Percentiles rank a stretch among this genome's conserved stretches.
Evolutionary conservation across 2,329 filamentous ascomycete genomes (phyloP).

Genomic region (Monilinia fructicola): DNA sequence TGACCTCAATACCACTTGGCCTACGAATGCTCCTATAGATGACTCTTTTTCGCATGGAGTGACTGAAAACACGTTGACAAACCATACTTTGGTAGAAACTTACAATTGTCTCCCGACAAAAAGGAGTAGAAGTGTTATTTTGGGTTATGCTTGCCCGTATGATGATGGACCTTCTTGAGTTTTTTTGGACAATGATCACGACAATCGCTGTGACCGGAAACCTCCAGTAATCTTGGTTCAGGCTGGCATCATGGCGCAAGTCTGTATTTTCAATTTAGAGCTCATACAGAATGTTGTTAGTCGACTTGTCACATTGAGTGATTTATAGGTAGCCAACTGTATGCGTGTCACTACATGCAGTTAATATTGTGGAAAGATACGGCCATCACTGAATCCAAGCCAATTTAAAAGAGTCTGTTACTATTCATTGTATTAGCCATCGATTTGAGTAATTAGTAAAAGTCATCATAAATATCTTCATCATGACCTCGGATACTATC

Average conservation of each 20-base stretch:
- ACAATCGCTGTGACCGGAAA: not conserved
- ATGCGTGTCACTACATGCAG: too few relatives aligned
- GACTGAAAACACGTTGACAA: constrained; percentile 35
- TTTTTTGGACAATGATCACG: not conserved
- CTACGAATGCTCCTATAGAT: constrained; percentile 34
- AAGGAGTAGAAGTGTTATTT: constrained; percentile 35
- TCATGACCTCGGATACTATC: not conserved
- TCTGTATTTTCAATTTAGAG: not conserved
- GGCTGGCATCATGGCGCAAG: not conserved
- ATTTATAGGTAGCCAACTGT: too few relatives aligned
- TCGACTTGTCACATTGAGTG: too few relatives aligned
- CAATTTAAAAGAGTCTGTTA: too few relatives aligned
- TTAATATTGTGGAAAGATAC: too few relatives aligned
- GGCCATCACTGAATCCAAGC: too few relatives aligned
- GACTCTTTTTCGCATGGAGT: constrained; percentile 39
- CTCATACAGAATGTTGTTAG: too few relatives aligned
- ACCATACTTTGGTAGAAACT: constrained; percentile 32
- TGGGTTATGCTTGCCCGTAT: constrained; percentile 30
- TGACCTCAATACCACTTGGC: constrained; percentile 30
- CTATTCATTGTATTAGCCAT: too few relatives aligned
- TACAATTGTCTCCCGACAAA: constrained; percentile 38
- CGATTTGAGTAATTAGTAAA: not conserved
- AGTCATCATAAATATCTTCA: not conserved
- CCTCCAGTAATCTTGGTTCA: not conserved
- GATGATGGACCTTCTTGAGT: not conserved